Percentiles rank a stretch among this genome's conserved stretches.
Evolutionary conservation across 805 yeast species (phyloP).

Genomic region (Wickerhamiella brachini): DNA sequence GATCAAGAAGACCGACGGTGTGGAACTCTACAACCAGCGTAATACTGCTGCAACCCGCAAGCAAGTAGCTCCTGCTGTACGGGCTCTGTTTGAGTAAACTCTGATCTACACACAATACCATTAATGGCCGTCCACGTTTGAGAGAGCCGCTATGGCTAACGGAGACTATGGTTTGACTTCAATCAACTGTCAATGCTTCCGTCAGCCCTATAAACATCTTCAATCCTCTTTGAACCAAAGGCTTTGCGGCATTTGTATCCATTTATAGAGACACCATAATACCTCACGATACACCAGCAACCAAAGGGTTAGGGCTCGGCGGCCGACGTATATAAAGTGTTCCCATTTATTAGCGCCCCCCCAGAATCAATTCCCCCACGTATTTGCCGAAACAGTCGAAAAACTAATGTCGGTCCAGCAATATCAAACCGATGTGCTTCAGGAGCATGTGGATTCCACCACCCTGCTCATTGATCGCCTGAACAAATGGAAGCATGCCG

Average conservation of each 20-base stretch:
- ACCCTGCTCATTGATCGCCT: slow-evolving; percentile 24
- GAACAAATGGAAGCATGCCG: slow-evolving; percentile 28
- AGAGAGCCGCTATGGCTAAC: too few species aligned
- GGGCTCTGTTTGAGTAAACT: slow-evolving; percentile 9
- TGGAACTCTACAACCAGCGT: slow-evolving; percentile 32
- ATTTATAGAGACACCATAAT: too few species aligned
- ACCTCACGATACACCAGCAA: not conserved
- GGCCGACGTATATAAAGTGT: not conserved
- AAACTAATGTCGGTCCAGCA: slow-evolving; percentile 9
- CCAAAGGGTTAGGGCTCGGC: not conserved
- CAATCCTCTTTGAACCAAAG: too few species aligned
- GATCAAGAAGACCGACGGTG: slow-evolving; percentile 5
- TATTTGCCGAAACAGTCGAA: not conserved
- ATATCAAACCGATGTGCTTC: slow-evolving; percentile 16
- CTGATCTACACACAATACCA: too few species aligned
- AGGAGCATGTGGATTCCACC: slow-evolving; percentile 26
- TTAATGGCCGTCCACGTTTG: too few species aligned
- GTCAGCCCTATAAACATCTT: too few species aligned
- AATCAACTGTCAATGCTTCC: too few species aligned
- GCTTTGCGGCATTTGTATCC: too few species aligned
- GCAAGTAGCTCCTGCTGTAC: slow-evolving; percentile 62
- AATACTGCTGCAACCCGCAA: slow-evolving; percentile 62
- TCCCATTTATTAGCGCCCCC: not conserved
- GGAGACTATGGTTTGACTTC: too few species aligned
- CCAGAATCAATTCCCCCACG: not conserved